A percentile compares a stretch with the other conserved stretches of the same genome.
Conservation (phyloP, 306 rosid species). For the Casuarina glauca region DNA sequence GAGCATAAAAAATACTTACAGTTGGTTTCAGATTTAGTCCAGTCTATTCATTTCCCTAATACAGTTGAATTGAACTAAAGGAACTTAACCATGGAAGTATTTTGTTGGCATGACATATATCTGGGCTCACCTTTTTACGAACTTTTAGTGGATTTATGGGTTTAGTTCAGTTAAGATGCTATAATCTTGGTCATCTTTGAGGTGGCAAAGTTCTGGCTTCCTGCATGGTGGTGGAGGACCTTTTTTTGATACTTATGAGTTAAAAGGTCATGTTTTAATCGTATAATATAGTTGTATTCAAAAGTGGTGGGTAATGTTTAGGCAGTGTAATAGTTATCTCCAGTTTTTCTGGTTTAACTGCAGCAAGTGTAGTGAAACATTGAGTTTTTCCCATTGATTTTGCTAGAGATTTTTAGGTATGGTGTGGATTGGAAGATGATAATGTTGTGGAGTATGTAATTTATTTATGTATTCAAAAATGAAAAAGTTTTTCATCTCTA, state of each 20-base stretch:
- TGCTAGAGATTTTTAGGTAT: not conserved
- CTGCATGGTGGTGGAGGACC: not conserved
- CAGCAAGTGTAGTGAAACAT: constrained; percentile 10
- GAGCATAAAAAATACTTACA: not conserved
- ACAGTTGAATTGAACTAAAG: not conserved
- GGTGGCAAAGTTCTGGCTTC: not conserved
- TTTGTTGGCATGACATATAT: not conserved
- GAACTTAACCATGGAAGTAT: not conserved
- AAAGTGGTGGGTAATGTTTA: constrained; percentile 23
- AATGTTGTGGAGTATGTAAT: not conserved
- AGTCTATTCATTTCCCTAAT: not conserved
- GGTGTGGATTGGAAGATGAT: not conserved
- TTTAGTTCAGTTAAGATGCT: not conserved
- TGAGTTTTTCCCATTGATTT: not conserved
- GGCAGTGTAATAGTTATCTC: constrained; percentile 1
- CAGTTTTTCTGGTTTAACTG: constrained; percentile 2
- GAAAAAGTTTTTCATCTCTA: constrained; percentile 21
- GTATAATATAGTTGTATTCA: constrained; percentile 25
- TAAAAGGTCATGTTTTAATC: constrained; percentile 11
- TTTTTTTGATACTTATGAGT: not conserved
- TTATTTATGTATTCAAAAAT: not conserved
- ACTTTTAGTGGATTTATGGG: not conserved
- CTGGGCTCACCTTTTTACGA: not conserved
- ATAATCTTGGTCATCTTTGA: not conserved
- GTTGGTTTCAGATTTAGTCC: not conserved